These are phyloP conservation scores for Elsinoe australis DNA, from an alignment of 2,329 filamentous ascomycete species.

Conservation along the genomic window DNA sequence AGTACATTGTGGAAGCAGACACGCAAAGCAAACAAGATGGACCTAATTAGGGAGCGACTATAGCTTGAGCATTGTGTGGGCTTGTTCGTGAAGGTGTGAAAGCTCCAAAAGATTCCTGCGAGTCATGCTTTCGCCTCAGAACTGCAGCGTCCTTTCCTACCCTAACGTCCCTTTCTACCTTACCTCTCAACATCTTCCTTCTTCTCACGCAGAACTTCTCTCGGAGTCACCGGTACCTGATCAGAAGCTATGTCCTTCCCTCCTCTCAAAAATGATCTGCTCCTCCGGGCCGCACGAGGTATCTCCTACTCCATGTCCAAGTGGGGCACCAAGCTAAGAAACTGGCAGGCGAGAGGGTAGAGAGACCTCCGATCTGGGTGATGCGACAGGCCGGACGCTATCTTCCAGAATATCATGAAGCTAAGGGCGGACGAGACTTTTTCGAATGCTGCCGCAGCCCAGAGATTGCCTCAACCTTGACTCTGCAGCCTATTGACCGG, in stretches of 20 bases:
- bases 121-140: slow-evolving; percentile 5
- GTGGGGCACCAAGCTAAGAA: slow-evolving; percentile 6
- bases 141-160: background rate
- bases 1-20: too few relatives aligned
- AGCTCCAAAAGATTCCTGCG: too few relatives aligned
- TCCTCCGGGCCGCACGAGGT: slow-evolving; percentile 88
- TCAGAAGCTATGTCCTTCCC: slow-evolving; percentile 52
- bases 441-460: slow-evolving; percentile 95
- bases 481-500: slow-evolving; percentile 88
- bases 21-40: too few relatives aligned
- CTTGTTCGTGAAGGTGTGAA: too few relatives aligned
- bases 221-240: too few relatives aligned
- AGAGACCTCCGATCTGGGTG: slow-evolving; percentile 94
- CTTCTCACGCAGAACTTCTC: too few relatives aligned
- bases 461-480: slow-evolving; percentile 86
- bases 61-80: too few relatives aligned
- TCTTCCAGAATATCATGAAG: slow-evolving; percentile 94
- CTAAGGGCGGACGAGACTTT: slow-evolving; percentile 84
- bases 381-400: slow-evolving; percentile 99
- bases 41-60: too few relatives aligned
- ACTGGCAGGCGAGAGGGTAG: slow-evolving; percentile 69
- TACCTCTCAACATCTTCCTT: too few relatives aligned
- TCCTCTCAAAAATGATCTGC: slow-evolving; percentile 83
- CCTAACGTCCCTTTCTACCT: background rate
- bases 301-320: slow-evolving; percentile 21